These are phyloP conservation scores for Colletotrichum trifolii DNA, from an alignment of 2,329 filamentous ascomycete genomes.

Conservation along the genomic window DNA sequence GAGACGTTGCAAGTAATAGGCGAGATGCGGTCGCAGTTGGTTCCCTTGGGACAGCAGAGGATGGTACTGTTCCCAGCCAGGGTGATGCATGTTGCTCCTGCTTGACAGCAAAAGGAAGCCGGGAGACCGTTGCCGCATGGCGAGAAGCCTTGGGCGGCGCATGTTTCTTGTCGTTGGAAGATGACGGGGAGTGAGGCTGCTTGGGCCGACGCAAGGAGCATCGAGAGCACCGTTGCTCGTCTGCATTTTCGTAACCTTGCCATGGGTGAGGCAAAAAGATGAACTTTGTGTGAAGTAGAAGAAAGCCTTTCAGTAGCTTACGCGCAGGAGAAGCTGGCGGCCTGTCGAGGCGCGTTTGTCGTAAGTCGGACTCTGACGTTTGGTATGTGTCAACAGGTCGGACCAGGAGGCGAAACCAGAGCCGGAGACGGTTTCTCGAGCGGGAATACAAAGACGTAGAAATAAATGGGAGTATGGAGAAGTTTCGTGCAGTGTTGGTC, in stretches of 20 bases:
- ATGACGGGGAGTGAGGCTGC: slow-evolving; percentile 53
- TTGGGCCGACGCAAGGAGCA: slow-evolving; percentile 48
- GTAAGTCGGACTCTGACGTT: slow-evolving; percentile 22
- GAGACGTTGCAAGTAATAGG: slow-evolving; percentile 73
- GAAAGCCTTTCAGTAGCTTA: slow-evolving; percentile 8
- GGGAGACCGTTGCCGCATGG: slow-evolving; percentile 69
- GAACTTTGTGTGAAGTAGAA: slow-evolving; percentile 2
- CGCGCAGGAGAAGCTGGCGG: background rate
- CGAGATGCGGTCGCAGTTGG: slow-evolving; percentile 69
- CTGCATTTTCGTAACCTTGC: slow-evolving; percentile 44
- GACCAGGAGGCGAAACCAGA: background rate
- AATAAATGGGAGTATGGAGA: slow-evolving; percentile 26
- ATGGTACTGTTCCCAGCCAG: slow-evolving; percentile 74
- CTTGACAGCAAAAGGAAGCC: slow-evolving; percentile 74
- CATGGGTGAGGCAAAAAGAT: slow-evolving; percentile 39
- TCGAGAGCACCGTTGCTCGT: slow-evolving; percentile 51
- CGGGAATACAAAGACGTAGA: slow-evolving; percentile 32
- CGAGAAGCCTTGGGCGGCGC: slow-evolving; percentile 59
- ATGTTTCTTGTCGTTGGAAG: slow-evolving; percentile 59
- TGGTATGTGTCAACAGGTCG: slow-evolving; percentile 14
- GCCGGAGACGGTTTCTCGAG: background rate
- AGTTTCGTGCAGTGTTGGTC: slow-evolving; percentile 16
- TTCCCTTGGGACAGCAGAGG: slow-evolving; percentile 73
- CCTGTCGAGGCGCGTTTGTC: slow-evolving; percentile 10
- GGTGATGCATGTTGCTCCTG: slow-evolving; percentile 63